Base-by-base conservation (phyloP, 2,329 filamentous ascomycete genomes). In the Trichoderma sp. region DNA sequence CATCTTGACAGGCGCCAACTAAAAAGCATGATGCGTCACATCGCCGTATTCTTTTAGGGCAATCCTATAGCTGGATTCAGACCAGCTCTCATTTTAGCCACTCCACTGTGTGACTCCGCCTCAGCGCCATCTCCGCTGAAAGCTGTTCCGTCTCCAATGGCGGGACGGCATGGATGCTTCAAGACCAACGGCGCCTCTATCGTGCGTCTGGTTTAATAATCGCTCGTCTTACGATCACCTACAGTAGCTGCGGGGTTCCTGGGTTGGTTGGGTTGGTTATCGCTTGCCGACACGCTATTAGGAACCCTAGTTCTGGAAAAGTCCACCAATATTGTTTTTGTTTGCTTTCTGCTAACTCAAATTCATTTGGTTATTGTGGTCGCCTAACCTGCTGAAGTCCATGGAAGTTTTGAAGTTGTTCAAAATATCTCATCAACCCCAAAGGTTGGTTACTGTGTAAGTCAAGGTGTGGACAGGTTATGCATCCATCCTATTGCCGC, bases 181-280 rank as follows among this genome's bases (percentile, higher is more conserved):
- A 65, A 56, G 55, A 65, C 24, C 14, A 32, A 65, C 7, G 21
- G 30, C 61, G 61, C 34, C 21, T 13, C 4, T 52, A 34, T n/a
- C 37, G 52, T 58, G 34, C 7, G 11, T 34, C 56, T 26, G 26
- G 52, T 65, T 66, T 58, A 66, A 56, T 49, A 58, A 66, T 66
- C 63, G 14, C 46, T 63, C 59, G 59, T 61, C 30, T 61, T 43
- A 51, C 46, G 49, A 32, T 28, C 28, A 43, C 11, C n/a, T 39
- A n/a, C n/a, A n/a, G n/a, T n/a, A 43, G 34, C 51, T 65, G 61
- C 49, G 61, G 61, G 61, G 61, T 55, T 55, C 11, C 18, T 39
- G 14, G 24, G 18, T 3, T 28, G 3, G 7, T 43, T n/a, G 39
- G 37, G 24, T 52, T 28, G 39, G 21, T 3, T 4, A 6, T 34